Base-by-base conservation (phyloP, 1,139 yeast genomes). In the Pichia sp. region DNA sequence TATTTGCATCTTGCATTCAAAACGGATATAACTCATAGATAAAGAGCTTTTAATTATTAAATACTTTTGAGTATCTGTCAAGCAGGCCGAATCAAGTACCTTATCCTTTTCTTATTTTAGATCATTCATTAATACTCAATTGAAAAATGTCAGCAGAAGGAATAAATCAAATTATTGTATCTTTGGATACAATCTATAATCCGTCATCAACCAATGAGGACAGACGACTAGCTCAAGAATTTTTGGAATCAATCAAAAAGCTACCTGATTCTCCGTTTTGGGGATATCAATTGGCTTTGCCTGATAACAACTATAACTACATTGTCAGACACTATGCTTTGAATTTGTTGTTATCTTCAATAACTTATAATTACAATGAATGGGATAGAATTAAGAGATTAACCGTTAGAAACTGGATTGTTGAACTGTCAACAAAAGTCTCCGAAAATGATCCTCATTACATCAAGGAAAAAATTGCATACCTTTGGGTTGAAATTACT, bases 321-420 rank as follows among this genome's bases (percentile, higher is more conserved):
- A 81, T 85, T 35, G 88, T 90, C 26, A 78, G 97, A 50, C 97
- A 94, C 62, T 94, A 79, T 61, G 99, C 98, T 0, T 69, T 92
- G 44, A 81, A 92, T 27, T 66, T 94, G 49, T 66, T 92, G 38
- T 88, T 87, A 54, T 71, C 80, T 55, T 78, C 95, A 27, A 80
- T 90, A 49, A 70, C 73, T 36, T 47, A 54, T 59, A 67, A 55
- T 58, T 83, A 71, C 77, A 62, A 64, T 59, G 67, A 57, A 43
- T 83, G 69, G 71, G 83, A 84, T 58, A 62, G 74, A n/a, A 72
- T 76, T n/a, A 83, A 81, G 57, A 69, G 77, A 45, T 62, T 75
- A 38, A 83, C 95, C 2, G 73, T 92, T 23, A 75, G 95, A 50
- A 75, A 75, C 47, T 92, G 97, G 96, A 75, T 90, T 33, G 73